Evolutionary conservation across 148 eudicot genomes (phyloP), one percentile per base, ranked within the genome.

Genomic region (Cornus florida): DNA sequence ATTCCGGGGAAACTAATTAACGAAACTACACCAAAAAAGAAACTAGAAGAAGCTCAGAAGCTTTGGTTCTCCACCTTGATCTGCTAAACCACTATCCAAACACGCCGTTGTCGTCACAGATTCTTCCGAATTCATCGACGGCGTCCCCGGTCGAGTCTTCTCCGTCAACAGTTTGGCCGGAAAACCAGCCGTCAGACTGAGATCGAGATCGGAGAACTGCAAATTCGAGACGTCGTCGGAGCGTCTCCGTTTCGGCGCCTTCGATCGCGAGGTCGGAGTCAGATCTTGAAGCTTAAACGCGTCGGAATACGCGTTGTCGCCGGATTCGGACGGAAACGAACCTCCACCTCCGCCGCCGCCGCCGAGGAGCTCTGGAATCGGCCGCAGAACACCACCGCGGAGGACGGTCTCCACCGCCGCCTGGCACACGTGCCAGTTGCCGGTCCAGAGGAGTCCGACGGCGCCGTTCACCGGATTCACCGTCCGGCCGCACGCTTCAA

Each of bases 401-500:
- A 93, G 89, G 73, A 93, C 87, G 3, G 94, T 93, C 46, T 91
- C 92, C 32, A 90, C 97, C 50, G 95, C 92, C 20, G 87, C 84
- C 70, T 90, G 91, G 66, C 97, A 93, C 31, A 91, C 78, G 80
- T 86, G 88, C 97, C 97, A 91, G 80, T 93, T 93, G 3, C 97
- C 97, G 1, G 88, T 84, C 86, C 90, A 85, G 1, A 91, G 57
- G 3, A 93, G 82, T 1, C 95, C 95, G 3, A 91, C 95, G 31
- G 92, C 95, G 31, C 95, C 95, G 78, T 80, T 93, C 13, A 93
- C 94, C 5, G 95, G 97, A 69, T 89, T 93, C 23, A 93, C 94
- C 4, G 97, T 93, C 9, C 97, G 87, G 22, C 97, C 95, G 39
- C 94, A 91, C 0, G 97, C 89, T 78, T 93, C 97, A 35, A 86